Conservation (phyloP, 2,329 filamentous ascomycete genomes). For the Cladosporium phlei region DNA sequence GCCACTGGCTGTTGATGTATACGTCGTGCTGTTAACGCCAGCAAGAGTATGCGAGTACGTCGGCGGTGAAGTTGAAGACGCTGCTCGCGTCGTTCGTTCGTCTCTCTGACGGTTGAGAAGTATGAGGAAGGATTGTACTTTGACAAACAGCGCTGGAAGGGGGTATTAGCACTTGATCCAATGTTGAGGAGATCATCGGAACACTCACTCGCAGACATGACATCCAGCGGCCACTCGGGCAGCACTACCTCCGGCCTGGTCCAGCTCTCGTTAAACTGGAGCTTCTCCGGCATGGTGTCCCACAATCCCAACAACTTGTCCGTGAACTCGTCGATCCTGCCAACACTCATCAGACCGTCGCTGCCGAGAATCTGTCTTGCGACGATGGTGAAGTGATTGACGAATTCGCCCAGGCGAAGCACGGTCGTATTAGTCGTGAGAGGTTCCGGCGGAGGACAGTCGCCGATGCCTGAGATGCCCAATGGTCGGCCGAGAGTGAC, state of each 20-base stretch:
- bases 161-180: constrained; percentile 7
- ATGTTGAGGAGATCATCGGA: too few species aligned
- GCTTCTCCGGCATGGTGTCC: constrained; percentile 44
- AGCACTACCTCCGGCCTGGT: constrained; percentile 33
- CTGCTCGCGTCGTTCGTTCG: constrained; percentile 26
- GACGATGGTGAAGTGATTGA: constrained; percentile 45
- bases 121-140: constrained; percentile 46
- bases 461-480: constrained; percentile 47
- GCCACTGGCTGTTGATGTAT: neutral
- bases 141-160: constrained; percentile 40
- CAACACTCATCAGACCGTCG: constrained; percentile 37
- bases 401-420: constrained; percentile 43
- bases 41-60: neutral
- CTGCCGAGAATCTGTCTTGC: constrained; percentile 45
- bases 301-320: constrained; percentile 40
- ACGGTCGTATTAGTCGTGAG: constrained; percentile 42
- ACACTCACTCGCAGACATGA: constrained; percentile 42
- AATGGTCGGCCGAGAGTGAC: constrained; percentile 47
- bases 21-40: constrained; percentile 2
- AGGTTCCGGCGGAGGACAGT: constrained; percentile 44
- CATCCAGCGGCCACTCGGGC: constrained; percentile 45
- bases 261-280: constrained; percentile 47
- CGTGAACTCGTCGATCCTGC: constrained; percentile 45
- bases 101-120: constrained; percentile 45
- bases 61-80: constrained; percentile 14